phyloP scores from a whole-genome alignment of 306 rosid species.

The Dryas drummondii region DNA sequence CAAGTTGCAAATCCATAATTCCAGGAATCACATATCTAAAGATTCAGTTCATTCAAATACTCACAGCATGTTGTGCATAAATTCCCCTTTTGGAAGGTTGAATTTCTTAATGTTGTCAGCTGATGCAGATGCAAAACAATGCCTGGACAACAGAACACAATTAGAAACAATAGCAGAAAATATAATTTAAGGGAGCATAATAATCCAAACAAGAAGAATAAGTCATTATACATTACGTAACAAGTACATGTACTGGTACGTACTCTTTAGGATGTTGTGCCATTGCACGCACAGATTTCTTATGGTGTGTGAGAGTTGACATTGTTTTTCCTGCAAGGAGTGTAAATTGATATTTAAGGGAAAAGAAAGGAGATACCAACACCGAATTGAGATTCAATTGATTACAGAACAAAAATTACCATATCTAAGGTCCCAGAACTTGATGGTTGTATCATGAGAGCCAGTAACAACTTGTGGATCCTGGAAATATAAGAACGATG shows the following conservation, averaged over 20 bases:
- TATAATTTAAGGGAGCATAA: not conserved
- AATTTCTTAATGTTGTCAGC: constrained; percentile 98
- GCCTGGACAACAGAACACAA: constrained; percentile 40
- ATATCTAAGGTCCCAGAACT: constrained; percentile 97
- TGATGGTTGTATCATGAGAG: constrained; percentile 91
- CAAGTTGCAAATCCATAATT: constrained; percentile 10
- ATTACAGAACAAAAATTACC: constrained; percentile 49
- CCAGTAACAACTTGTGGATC: constrained; percentile 99
- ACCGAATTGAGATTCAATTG: not conserved
- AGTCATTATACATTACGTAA: constrained; percentile 20
- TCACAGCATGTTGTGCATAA: constrained; percentile 98
- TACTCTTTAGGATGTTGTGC: constrained; percentile 98
- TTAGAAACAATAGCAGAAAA: constrained; percentile 12
- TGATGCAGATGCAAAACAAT: constrained; percentile 95
- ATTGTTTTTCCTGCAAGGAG: constrained; percentile 74
- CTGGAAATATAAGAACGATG: constrained; percentile 36
- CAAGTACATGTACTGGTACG: constrained; percentile 21
- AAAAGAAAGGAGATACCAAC: not conserved
- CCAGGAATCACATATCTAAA: constrained; percentile 2
- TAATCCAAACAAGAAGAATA: constrained; percentile 14
- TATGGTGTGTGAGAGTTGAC: constrained; percentile 92
- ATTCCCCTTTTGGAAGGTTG: constrained; percentile 89
- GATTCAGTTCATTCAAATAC: constrained; percentile 33
- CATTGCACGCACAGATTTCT: constrained; percentile 95
- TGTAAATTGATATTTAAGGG: not conserved